These are phyloP conservation scores for Rhizopogon rudus DNA, from an alignment of 768 basidiomycete genomes.

Conservation along the genomic window DNA sequence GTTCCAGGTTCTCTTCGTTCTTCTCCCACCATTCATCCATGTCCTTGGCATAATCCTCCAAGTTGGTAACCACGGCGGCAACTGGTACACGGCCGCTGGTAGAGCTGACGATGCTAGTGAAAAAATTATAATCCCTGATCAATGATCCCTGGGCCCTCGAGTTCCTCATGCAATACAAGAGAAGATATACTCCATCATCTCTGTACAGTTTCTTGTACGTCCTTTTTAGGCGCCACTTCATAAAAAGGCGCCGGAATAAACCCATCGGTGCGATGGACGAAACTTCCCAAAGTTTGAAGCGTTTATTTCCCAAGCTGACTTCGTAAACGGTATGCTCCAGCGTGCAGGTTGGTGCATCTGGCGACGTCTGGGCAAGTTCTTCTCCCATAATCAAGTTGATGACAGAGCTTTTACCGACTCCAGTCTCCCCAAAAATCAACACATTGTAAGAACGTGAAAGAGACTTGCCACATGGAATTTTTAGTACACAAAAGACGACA, in stretches of 20 bases:
- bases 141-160: conserved; percentile 19
- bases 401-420: conserved; percentile 38
- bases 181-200: conserved; percentile 25
- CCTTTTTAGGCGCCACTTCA: conserved; percentile 20
- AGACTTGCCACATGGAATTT: neutral
- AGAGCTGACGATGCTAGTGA: conserved; percentile 20
- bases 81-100: conserved; percentile 27
- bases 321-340: conserved; percentile 23
- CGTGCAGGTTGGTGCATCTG: conserved; percentile 30
- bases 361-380: conserved; percentile 26
- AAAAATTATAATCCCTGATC: conserved; percentile 21
- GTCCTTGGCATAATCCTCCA: conserved; percentile 26
- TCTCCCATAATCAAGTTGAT: conserved; percentile 35
- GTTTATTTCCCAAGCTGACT: conserved; percentile 11
- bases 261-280: conserved; percentile 23
- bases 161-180: conserved; percentile 30
- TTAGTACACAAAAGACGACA: neutral
- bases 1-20: conserved; percentile 26
- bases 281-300: conserved; percentile 28
- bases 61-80: conserved; percentile 26
- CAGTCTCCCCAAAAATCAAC: conserved; percentile 40
- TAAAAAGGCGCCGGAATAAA: conserved; percentile 10
- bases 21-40: conserved; percentile 36
- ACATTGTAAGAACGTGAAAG: conserved; percentile 21
- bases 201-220: conserved; percentile 23